Evolutionary conservation across 306 rosid species (phyloP), one percentile per base, ranked within the genome.

Genomic region (Astragalus membranaceus): DNA sequence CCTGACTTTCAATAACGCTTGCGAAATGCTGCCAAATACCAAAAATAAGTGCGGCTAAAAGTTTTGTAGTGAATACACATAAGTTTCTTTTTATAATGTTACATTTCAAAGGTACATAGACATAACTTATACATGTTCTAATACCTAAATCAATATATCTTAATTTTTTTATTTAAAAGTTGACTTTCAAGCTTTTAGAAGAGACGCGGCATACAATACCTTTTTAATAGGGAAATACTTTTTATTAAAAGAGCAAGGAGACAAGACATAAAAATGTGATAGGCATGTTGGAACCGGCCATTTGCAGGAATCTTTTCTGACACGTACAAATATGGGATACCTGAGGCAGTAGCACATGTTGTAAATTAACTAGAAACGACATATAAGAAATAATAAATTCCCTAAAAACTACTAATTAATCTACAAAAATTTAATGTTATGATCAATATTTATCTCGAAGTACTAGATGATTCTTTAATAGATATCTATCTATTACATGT

Each of bases 241-340:
- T 51, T 51, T 9, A 30, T 50, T 14, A 16, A 7, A 50, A 50
- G 8, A 51, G 9, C 4, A 30, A 16, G 20, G 35, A 53, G 59
- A 53, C 36, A 55, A 0, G 4, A 30, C 37, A 56, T 56, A 30
- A 3, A n/a, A 30, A 56, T 12, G 6, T 12, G 63, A 56, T 56
- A 30, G 62, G 62, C 62, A 56, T 56, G 63, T 56, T 56, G 42
- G 63, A 16, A 32, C 64, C 64, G 29, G 14, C 64, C 64, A 57
- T 57, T 57, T 55, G 8, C 33, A 56, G 13, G 63, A 56, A 30
- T 56, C 10, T 26, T 55, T 55, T n/a, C 17, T 30, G 10, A 55
- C 16, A 10, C 14, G 10, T 2, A 23, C 30, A 54, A 5, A 26
- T 54, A 26, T 0, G 39, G 60, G 37, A 54, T 54, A 54, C 39